Evolutionary conservation across 495 filamentous ascomycete genomes (phyloP).

Genomic region (Penicillium mononematosum): DNA sequence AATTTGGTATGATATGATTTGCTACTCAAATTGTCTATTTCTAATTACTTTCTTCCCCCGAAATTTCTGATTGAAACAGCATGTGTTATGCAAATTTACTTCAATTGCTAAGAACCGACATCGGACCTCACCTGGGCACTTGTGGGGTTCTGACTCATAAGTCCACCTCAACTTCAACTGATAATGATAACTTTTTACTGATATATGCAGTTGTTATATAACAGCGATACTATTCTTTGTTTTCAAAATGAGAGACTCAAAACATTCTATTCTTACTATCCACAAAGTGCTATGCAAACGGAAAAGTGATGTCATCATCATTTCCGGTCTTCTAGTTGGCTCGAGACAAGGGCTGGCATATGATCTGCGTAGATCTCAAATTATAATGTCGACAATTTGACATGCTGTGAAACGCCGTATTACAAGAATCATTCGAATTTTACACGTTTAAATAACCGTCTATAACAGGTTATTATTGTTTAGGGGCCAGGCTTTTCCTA

Average conservation of each 20-base stretch:
- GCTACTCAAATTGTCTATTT: constrained; percentile 3
- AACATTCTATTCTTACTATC: background rate
- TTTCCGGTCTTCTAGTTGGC: background rate
- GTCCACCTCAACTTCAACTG: background rate
- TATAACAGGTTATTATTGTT: background rate
- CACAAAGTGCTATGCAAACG: background rate
- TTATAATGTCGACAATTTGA: background rate
- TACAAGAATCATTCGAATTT: background rate
- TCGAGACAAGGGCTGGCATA: background rate
- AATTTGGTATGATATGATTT: background rate
- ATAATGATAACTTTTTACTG: background rate
- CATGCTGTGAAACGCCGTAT: too few species aligned
- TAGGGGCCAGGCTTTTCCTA: background rate
- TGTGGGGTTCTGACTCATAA: constrained; percentile 12
- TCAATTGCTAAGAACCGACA: constrained; percentile 2
- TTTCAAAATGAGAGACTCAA: background rate
- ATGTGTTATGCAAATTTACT: background rate
- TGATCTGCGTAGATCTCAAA: background rate
- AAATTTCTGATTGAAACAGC: background rate
- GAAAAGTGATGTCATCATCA: background rate
- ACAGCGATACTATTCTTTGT: background rate
- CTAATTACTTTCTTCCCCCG: background rate
- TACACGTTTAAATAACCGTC: background rate
- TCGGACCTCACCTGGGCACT: constrained; percentile 5
- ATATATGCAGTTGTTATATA: background rate